Percentiles rank a stretch among this genome's conserved stretches.
phyloP scores from a whole-genome alignment of 371 early-diverging fungal species.

The Dichotomocladium elegans region DNA sequence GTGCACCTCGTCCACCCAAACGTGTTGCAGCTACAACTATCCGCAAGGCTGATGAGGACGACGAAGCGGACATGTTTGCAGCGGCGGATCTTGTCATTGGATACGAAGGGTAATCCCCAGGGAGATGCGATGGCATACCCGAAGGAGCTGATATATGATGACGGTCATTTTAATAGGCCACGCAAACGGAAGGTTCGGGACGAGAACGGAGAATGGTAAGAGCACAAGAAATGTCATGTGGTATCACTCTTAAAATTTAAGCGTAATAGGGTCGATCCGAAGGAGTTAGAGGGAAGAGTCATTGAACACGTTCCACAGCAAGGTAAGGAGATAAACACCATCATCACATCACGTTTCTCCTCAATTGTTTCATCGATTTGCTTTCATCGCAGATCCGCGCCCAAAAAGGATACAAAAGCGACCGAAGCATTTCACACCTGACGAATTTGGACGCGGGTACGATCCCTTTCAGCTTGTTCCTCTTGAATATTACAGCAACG shows the following conservation, averaged over 20 bases:
- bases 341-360: not conserved
- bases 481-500: slow-evolving; percentile 45
- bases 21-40: no score
- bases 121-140: no score
- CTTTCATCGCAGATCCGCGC: slow-evolving; percentile 9
- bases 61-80: slow-evolving; percentile 16
- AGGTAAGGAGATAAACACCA: slow-evolving; percentile 2
- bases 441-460: slow-evolving; percentile 46
- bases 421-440: slow-evolving; percentile 31
- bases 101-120: slow-evolving; percentile 47
- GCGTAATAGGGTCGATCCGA: slow-evolving; percentile 58
- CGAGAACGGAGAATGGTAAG: slow-evolving; percentile 63
- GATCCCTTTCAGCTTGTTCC: slow-evolving; percentile 72
- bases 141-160: no score
- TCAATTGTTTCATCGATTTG: not conserved
- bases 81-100: slow-evolving; percentile 34
- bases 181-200: slow-evolving; percentile 64
- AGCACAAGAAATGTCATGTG: not conserved
- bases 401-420: slow-evolving; percentile 34
- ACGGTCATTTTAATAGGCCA: slow-evolving; percentile 27
- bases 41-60: slow-evolving; percentile 18
- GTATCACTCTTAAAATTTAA: not conserved
- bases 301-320: slow-evolving; percentile 49
- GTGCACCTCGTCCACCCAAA: slow-evolving; percentile 32
- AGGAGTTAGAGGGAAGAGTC: slow-evolving; percentile 60